Base-by-base conservation (phyloP, 306 rosid species). In the Ormosia semicastrata region DNA sequence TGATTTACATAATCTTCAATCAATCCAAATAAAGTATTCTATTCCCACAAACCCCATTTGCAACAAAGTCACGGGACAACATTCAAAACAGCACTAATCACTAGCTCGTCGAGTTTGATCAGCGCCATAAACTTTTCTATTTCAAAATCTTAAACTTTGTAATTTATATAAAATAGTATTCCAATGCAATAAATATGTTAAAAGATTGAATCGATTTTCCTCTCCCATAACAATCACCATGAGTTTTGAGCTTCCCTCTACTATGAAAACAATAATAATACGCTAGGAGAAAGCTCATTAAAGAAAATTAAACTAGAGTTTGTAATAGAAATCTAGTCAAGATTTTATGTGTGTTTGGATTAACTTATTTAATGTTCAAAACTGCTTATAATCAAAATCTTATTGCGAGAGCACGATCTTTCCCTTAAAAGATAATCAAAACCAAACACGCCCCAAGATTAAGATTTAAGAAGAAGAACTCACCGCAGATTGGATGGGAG, bases 401-500 rank as follows among this genome's bases (percentile, higher is more conserved):
- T 1, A 24, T 24, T 24, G 24, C 24, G 24, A 24, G 24, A 24
- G 24, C 24, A 1, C 24, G 24, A 24, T 24, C 24, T 24, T 24
- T 24, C 24, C 24, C 24, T 24, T 24, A 24, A 24, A 24, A 24
- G 24, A 24, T 24, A 24, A 24, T 24, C 24, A 24, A 24, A 24
- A 24, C 24, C 24, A 24, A 24, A 24, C 24, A 24, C 1, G 24
- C 24, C 24, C 24, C 24, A 24, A 24, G 24, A 24, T 24, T 24
- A 49, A 17, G 43, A 53, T 0, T 24, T 24, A 49, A 17, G 43
- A 53, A 73, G 57, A 41, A 75, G 29, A 10, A 89, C 98, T 30
- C 73, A 93, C 99, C 87, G 94, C 83, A 56, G 97, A 93, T 86
- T 89, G 92, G 10, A 92, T 71, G 4, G 97, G 85, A 82, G 92